Evolutionary conservation across 805 yeast species (phyloP).

Genomic region (Candida jianshihensis): DNA sequence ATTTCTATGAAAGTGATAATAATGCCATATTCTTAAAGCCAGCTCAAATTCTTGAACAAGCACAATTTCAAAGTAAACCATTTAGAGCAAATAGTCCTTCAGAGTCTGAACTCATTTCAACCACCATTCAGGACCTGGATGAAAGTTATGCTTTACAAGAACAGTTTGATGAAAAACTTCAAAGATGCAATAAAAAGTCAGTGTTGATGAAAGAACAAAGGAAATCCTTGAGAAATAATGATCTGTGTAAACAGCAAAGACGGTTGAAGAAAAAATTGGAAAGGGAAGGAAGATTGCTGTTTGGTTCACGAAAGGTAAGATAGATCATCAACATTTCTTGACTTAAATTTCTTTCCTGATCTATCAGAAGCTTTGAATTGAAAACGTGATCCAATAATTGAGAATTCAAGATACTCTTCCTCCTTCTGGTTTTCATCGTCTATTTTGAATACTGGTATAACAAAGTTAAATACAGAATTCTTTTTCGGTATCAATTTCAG

Average conservation of each 20-base stretch:
- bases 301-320: conserved; percentile 1
- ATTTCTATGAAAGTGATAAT: too few species aligned
- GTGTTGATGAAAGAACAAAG: background rate
- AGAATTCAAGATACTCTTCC: conserved; percentile 43
- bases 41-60: too few species aligned
- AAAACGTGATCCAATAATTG: conserved; percentile 74
- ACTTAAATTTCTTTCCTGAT: conserved; percentile 78
- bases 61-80: too few species aligned
- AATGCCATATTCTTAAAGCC: too few species aligned
- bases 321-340: conserved; percentile 62
- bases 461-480: conserved; percentile 56
- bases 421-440: conserved; percentile 19
- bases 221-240: background rate
- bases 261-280: too few species aligned
- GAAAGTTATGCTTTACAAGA: background rate
- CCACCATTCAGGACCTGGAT: background rate
- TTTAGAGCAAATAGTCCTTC: too few species aligned
- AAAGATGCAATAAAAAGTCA: too few species aligned
- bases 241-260: background rate
- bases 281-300: background rate
- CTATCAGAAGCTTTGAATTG: conserved; percentile 73
- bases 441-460: conserved; percentile 26
- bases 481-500: conserved; percentile 59
- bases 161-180: background rate
- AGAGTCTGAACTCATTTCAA: background rate